Percentiles rank a stretch among this genome's conserved stretches.
These are phyloP conservation scores for Golubevia sp. DNA, from an alignment of 1,284 basidiomycete genomes.

Conservation along the genomic window DNA sequence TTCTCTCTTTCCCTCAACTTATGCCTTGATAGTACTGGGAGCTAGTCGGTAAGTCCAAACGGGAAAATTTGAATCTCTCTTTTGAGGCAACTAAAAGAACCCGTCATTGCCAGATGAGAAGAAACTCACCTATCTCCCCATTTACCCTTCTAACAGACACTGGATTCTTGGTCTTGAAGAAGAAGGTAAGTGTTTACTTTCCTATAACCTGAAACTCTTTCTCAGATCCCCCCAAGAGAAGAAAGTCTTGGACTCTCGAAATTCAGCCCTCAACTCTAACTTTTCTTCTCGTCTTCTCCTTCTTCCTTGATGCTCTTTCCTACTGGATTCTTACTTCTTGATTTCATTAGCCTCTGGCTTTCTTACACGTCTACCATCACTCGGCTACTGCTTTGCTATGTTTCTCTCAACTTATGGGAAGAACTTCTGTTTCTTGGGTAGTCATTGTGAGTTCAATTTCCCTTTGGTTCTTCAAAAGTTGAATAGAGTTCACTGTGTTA, in stretches of 20 bases:
- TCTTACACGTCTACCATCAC: conserved; percentile 23
- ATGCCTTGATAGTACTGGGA: not conserved
- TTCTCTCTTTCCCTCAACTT: conserved; percentile 4
- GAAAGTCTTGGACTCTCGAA: not conserved
- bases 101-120: too few species aligned
- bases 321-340: conserved; percentile 15
- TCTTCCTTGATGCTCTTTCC: conserved; percentile 1
- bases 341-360: conserved; percentile 17
- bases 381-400: conserved; percentile 16
- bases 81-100: too few species aligned
- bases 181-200: too few species aligned
- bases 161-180: too few species aligned
- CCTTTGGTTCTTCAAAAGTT: too few species aligned
- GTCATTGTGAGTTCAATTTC: conserved; percentile 12
- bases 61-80: too few species aligned
- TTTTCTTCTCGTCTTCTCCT: not conserved
- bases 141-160: too few species aligned
- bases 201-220: too few species aligned
- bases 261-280: not conserved
- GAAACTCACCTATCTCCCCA: too few species aligned
- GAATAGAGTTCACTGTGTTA: too few species aligned
- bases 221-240: too few species aligned
- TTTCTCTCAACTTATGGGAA: conserved; percentile 15
- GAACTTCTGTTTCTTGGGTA: conserved; percentile 12
- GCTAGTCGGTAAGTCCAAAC: too few species aligned